Evolutionary conservation across 139 green algal genomes (phyloP).

Genomic region (Pycnococcus provasolii): DNA sequence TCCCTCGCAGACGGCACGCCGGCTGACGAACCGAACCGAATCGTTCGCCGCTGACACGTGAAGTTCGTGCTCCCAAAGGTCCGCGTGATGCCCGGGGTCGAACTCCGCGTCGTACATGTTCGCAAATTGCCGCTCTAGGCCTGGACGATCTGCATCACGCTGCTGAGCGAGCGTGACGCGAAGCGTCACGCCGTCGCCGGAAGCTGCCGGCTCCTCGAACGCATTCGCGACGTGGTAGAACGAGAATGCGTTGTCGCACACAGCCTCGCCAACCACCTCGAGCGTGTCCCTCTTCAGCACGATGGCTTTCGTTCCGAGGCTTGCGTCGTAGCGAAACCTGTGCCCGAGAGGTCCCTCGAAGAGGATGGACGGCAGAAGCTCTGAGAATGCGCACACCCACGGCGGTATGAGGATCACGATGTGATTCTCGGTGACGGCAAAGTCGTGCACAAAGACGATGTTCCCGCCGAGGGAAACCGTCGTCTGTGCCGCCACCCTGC

Average conservation of each 20-base stretch:
- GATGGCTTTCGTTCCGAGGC: conserved; percentile 10
- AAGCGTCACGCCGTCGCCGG: neutral
- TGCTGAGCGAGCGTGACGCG: neutral
- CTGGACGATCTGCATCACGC: conserved; percentile 8
- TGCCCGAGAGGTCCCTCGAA: conserved; percentile 9
- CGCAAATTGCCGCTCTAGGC: conserved; percentile 21
- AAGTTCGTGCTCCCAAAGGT: conserved; percentile 11
- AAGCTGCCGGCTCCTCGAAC: conserved; percentile 17
- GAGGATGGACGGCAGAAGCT: neutral
- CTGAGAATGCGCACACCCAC: neutral
- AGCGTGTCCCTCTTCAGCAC: conserved; percentile 14
- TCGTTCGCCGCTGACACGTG: conserved; percentile 4
- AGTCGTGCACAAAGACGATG: conserved; percentile 26
- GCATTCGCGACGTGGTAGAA: conserved; percentile 27
- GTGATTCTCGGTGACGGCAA: conserved; percentile 23
- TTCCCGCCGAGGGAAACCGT: neutral
- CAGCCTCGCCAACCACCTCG: conserved; percentile 1
- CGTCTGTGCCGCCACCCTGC: neutral
- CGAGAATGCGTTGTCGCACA: conserved; percentile 8
- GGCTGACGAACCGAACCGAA: neutral
- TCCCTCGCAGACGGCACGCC: neutral
- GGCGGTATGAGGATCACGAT: conserved; percentile 24
- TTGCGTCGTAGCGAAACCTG: conserved; percentile 3
- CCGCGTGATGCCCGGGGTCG: neutral
- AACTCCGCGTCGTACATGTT: conserved; percentile 28